Evolutionary conservation across 345 rosid genomes (phyloP), one percentile per base, ranked within the genome.

Genomic region (Turnera subulata): DNA sequence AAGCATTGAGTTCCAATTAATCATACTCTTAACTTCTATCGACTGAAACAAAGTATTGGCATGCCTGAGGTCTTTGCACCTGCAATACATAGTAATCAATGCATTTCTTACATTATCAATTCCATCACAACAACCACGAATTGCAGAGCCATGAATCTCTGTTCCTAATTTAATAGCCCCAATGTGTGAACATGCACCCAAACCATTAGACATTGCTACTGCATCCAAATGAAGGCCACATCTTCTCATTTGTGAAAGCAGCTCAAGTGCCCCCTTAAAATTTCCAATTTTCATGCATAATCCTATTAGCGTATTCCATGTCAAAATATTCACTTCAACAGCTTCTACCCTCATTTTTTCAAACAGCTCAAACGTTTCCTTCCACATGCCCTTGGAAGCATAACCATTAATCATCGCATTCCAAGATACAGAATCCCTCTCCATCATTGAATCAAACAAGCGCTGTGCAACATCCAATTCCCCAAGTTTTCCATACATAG

Each of bases 1-100:
- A 68, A 89, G 69, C 75, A 86, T 80, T 11, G 88, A 79, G 64
- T 89, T 89, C 97, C 97, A 86, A 55, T 84, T 78, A 55, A 76
- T 72, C 69, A 84, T 55, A 52, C 71, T 68, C 69, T 75, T 79
- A 44, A 43, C 68, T 58, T 76, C 74, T 24, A 33, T 72, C 59
- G 72, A 63, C 32, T 58, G 67, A 69, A 86, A 86, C 54, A 82
- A 63, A 40, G 49, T 51, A 50, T 56, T 56, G 32, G 88, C 87
- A 47, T 66, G 74, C 56, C 59, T 67, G 26, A 74, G 75, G 65
- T 81, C 87, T 18, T 72, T 53, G 48, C 88, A 84, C 69, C 88
- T 82, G 3, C 89, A 66, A 70, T 89, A 84, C 89, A 86, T 84
- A 37, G 92, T 81, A 62, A 84, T 84, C 69, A 84, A 47, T 38